Percentiles rank a stretch among this genome's conserved stretches.
Conservation (phyloP, 345 rosid species). For the Eucalyptus coolabah region DNA sequence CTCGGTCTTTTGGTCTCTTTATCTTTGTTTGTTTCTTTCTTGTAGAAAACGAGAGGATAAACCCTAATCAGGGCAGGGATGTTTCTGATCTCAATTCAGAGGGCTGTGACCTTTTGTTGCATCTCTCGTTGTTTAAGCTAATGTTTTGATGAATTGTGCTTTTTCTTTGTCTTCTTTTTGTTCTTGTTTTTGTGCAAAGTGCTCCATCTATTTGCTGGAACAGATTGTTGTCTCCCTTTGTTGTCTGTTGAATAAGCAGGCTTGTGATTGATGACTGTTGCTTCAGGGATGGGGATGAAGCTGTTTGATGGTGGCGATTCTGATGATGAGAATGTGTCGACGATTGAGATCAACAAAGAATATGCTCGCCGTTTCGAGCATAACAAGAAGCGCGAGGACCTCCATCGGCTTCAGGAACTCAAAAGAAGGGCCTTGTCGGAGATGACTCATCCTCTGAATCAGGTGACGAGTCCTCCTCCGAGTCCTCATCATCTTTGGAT, state of each 20-base stretch:
- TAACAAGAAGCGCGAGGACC: conserved; percentile 61
- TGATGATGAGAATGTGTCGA: conserved; percentile 10
- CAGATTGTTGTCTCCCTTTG: background rate
- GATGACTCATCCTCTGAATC: conserved; percentile 7
- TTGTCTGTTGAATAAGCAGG: background rate
- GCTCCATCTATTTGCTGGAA: background rate
- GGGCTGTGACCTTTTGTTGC: background rate
- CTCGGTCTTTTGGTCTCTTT: background rate
- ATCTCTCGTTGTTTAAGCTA: background rate
- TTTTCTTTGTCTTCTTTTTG: background rate
- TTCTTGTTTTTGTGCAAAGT: background rate
- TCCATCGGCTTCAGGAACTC: conserved; percentile 38
- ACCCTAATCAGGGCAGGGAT: background rate
- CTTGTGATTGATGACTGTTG: background rate
- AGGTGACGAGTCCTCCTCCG: conserved; percentile 5
- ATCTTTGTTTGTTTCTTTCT: background rate
- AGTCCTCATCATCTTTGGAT: conserved; percentile 1
- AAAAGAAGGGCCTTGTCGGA: conserved; percentile 24
- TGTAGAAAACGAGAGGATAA: background rate
- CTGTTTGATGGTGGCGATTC: conserved; percentile 33
- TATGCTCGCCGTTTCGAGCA: conserved; percentile 38
- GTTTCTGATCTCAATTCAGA: background rate
- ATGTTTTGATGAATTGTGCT: background rate
- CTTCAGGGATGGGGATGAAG: conserved; percentile 12
- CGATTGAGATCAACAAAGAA: conserved; percentile 43